Base-by-base conservation (phyloP, 805 yeast genomes). In the Saccharomyces mikatae region DNA sequence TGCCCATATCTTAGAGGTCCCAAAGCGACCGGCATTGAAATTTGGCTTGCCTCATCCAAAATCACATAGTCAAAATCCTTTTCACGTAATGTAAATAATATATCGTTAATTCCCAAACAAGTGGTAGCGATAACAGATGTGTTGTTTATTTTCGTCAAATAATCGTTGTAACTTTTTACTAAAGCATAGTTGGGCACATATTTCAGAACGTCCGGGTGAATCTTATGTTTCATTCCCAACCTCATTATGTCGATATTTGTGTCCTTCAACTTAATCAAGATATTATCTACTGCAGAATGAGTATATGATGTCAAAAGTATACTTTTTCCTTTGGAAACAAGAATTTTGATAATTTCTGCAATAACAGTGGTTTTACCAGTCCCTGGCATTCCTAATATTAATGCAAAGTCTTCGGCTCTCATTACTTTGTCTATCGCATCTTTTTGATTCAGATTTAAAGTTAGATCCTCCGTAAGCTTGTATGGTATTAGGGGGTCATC, bases 351-450 rank as follows among this genome's bases (percentile, higher is more conserved):
- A 17, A 94, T 63, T 48, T 84, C 83, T 0, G 95, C 86, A 52
- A 94, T 90, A 0, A 91, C 87, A 0, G 98, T 89, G 1, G 97
- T 89, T 64, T 89, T 89, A 9, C 97, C 99, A 0, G 98, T 94
- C 3, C 99, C 99, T 0, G 99, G 99, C 99, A 94, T 94, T 0
- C 99, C 99, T 56, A 92, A 72, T 21, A 94, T 80, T 61, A 94
- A 74, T 3, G 91, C 76, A 65, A 88, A 94, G 65, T 91, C 96
- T 52, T 82, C 67, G 0, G 94, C 78, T 14, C 76, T 68, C 49
- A 89, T 65, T 0, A 84, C 88, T 56, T 76, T 80, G 14, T 81
- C 78, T 41, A 94, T 76, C 0, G 97, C 98, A 2, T 54, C 60
- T 4, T 73, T 56, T 65, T 94, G 99, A 62, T 89, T 96, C 0